phyloP scores from a whole-genome alignment of 73 alveolate genomes.

The Paramecium biaurelia region DNA sequence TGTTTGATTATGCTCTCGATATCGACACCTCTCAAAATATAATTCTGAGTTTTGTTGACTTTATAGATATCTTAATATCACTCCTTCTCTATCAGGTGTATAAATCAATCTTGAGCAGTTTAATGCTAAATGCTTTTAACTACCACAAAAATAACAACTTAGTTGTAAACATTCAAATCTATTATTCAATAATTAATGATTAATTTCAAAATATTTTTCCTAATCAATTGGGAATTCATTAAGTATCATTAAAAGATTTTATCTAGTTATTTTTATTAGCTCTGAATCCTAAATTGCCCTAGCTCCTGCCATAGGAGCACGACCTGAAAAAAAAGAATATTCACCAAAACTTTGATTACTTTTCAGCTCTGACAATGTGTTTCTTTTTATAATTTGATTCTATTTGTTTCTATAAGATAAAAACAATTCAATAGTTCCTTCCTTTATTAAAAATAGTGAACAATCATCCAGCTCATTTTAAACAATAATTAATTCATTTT shows the following conservation, averaged over 20 bases:
- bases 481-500: not conserved
- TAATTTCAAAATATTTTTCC: not conserved
- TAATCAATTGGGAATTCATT: not conserved
- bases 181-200: not conserved
- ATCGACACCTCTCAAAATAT: too few species aligned
- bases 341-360: not conserved
- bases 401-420: not conserved
- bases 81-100: not conserved
- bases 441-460: not conserved
- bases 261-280: not conserved
- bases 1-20: too few species aligned
- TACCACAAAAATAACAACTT: not conserved
- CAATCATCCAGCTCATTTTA: not conserved
- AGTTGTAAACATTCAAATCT: not conserved
- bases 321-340: not conserved
- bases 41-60: not conserved
- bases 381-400: not conserved
- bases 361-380: not conserved
- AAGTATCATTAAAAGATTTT: not conserved
- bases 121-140: not conserved
- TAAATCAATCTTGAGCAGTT: not conserved
- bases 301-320: not conserved
- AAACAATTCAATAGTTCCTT: not conserved
- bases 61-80: not conserved
- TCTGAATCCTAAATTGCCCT: not conserved